phyloP scores from a whole-genome alignment of 2,329 filamentous ascomycete species.

The Gaeumannomyces sp. region DNA sequence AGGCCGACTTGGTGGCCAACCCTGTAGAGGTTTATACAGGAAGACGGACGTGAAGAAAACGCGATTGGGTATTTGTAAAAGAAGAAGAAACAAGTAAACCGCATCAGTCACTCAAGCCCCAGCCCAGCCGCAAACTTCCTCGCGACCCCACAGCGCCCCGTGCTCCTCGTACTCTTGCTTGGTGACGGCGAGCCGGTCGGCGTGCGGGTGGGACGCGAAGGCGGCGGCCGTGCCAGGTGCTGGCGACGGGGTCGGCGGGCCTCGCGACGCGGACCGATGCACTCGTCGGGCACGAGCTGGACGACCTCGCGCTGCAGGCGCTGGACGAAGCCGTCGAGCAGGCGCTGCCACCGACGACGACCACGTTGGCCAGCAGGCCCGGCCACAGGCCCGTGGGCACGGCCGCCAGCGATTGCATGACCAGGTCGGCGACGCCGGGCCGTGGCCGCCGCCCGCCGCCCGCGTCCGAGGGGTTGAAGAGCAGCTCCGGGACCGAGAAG shows the following conservation, averaged over 20 bases:
- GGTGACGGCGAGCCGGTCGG: constrained; percentile 68
- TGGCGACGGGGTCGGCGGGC: constrained; percentile 67
- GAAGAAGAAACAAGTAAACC: no score
- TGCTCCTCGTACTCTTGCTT: constrained; percentile 87
- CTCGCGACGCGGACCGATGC: constrained; percentile 67
- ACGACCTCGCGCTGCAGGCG: constrained; percentile 71
- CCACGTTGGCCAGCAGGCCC: constrained; percentile 74
- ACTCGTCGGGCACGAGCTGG: constrained; percentile 66
- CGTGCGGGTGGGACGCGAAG: constrained; percentile 55
- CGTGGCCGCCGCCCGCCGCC: constrained; percentile 51
- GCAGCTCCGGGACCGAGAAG: constrained; percentile 80
- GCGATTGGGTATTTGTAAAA: no score
- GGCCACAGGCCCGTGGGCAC: constrained; percentile 82
- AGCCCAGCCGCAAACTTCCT: constrained; percentile 56
- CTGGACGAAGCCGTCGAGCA: constrained; percentile 74
- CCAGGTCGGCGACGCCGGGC: constrained; percentile 73
- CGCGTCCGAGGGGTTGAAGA: constrained; percentile 82
- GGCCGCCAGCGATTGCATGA: constrained; percentile 68
- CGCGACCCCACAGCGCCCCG: constrained; percentile 67
- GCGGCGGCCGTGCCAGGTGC: constrained; percentile 81
- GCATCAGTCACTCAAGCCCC: constrained; percentile 15
- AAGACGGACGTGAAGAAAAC: no score
- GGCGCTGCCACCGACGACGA: constrained; percentile 84
- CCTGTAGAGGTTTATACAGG: no score
- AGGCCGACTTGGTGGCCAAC: no score